phyloP scores from a whole-genome alignment of 192 early-diverging fungal genomes.

The Thamnidium elegans region DNA sequence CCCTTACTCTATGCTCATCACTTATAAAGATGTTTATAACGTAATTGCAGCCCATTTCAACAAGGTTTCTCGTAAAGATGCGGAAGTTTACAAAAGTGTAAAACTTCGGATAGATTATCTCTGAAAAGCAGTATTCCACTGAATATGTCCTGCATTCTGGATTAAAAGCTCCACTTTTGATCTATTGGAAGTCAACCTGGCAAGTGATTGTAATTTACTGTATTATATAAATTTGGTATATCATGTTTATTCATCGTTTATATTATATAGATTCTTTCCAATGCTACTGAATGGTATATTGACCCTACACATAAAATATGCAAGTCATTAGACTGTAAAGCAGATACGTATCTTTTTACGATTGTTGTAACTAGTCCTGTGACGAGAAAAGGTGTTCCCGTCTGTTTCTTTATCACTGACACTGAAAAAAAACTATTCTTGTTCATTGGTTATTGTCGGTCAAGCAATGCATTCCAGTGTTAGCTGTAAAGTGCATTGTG shows the following conservation, averaged over 20 bases:
- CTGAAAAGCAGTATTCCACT: neutral
- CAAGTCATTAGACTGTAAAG: neutral
- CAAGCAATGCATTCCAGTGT: neutral
- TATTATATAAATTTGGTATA: too few relatives aligned
- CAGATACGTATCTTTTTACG: neutral
- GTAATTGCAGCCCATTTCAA: neutral
- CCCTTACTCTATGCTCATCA: neutral
- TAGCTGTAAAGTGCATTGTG: neutral
- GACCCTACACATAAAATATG: neutral
- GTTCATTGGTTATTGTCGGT: neutral
- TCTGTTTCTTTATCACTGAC: slow-evolving; percentile 3
- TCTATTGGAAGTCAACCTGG: neutral
- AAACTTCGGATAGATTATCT: neutral
- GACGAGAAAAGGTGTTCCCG: neutral
- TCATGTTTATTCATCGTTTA: neutral
- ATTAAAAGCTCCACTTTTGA: neutral
- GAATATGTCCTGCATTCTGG: neutral
- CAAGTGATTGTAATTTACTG: neutral
- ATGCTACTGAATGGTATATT: neutral
- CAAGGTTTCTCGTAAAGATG: neutral
- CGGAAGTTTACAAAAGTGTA: neutral
- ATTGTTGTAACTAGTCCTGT: neutral
- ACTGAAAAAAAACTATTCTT: neutral
- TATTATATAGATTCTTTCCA: neutral
- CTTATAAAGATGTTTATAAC: neutral